These are phyloP conservation scores for Acanthamoeba polyphaga DNA, from an alignment of 208 protist species.

Conservation along the genomic window DNA sequence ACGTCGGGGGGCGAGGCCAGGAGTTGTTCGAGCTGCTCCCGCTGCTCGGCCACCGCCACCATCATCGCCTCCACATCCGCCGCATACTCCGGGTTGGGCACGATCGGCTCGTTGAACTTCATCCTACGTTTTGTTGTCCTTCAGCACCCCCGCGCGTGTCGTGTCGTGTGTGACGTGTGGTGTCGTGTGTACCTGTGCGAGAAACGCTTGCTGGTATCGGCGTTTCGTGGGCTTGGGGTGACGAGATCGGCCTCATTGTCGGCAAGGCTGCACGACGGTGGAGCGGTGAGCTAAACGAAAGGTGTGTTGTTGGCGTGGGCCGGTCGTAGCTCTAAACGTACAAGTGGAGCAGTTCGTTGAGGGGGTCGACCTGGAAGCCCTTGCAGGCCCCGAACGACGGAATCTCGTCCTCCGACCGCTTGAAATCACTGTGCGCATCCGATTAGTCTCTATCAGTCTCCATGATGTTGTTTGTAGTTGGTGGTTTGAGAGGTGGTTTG, in stretches of 20 bases:
- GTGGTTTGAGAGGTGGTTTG: too few species aligned
- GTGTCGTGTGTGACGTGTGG: too few species aligned
- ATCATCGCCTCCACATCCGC: constrained; percentile 56
- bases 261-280: not conserved
- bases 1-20: not conserved
- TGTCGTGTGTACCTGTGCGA: not conserved
- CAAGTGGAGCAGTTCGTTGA: constrained; percentile 66
- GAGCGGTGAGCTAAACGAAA: not conserved
- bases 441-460: not conserved
- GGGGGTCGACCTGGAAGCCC: constrained; percentile 36
- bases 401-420: constrained; percentile 52
- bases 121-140: not conserved
- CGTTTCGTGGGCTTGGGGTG: constrained; percentile 14
- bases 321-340: too few species aligned
- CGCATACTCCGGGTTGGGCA: constrained; percentile 56
- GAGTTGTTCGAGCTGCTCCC: not conserved
- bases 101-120: constrained; percentile 64
- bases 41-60: constrained; percentile 29
- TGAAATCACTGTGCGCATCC: constrained; percentile 11
- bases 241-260: constrained; percentile 15
- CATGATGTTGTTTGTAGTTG: too few species aligned
- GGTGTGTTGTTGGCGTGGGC: too few species aligned
- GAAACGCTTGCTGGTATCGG: constrained; percentile 33
- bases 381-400: constrained; percentile 49
- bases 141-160: too few species aligned